These are phyloP conservation scores for Dothideomycetes sp. DNA, from an alignment of 2,329 filamentous ascomycete genomes.

Conservation along the genomic window DNA sequence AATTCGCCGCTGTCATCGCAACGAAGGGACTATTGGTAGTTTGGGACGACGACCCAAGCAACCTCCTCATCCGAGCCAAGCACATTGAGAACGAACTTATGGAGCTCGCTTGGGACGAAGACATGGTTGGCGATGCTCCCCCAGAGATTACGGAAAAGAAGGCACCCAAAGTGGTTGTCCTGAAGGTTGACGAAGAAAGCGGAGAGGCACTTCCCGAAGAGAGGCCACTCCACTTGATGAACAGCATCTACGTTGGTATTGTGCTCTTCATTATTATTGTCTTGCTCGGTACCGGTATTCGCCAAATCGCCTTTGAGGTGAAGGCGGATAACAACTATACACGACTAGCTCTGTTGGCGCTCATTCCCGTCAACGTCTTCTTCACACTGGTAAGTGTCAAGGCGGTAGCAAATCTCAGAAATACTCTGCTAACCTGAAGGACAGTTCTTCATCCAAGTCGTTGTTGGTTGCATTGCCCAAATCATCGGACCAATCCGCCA, in stretches of 20 bases:
- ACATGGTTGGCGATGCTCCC: constrained; percentile 45
- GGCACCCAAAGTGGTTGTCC: constrained; percentile 33
- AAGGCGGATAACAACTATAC: constrained; percentile 51
- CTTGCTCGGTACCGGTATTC: constrained; percentile 58
- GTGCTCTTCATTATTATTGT: constrained; percentile 55
- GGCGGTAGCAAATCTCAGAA: constrained; percentile 24
- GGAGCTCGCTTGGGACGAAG: constrained; percentile 58
- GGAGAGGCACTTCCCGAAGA: constrained; percentile 54
- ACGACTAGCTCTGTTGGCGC: constrained; percentile 52
- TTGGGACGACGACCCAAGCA: constrained; percentile 70
- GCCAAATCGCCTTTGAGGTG: constrained; percentile 58
- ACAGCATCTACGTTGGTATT: constrained; percentile 55
- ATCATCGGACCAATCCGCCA: constrained; percentile 66
- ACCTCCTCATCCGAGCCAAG: constrained; percentile 58
- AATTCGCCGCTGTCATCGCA: constrained; percentile 70
- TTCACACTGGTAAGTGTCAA: no score
- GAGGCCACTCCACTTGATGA: constrained; percentile 57
- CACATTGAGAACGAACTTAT: constrained; percentile 67
- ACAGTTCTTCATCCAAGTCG: constrained; percentile 71
- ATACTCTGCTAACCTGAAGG: no score
- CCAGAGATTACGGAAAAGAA: constrained; percentile 41
- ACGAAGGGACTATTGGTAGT: constrained; percentile 61
- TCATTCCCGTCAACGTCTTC: constrained; percentile 65
- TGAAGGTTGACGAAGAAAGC: constrained; percentile 60
- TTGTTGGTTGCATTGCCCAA: constrained; percentile 64